Evolutionary conservation across 805 yeast species (phyloP).

Genomic region (Candida nonsorbophila): DNA sequence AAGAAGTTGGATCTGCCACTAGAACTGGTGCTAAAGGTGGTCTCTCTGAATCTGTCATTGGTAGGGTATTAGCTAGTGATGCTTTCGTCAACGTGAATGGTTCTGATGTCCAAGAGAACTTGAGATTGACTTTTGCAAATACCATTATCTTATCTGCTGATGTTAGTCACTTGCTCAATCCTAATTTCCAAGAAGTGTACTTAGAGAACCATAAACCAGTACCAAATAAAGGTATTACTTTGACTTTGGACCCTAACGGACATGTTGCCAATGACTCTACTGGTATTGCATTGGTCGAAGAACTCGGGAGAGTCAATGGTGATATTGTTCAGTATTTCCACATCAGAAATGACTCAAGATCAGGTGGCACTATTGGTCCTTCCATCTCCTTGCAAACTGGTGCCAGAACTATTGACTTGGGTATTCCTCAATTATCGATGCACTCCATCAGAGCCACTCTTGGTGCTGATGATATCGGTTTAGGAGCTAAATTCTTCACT

Average conservation of each 20-base stretch:
- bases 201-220: constrained; percentile 74
- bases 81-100: constrained; percentile 13
- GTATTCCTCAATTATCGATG: constrained; percentile 82
- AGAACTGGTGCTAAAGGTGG: constrained; percentile 84
- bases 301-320: constrained; percentile 59
- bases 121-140: constrained; percentile 56
- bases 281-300: constrained; percentile 65
- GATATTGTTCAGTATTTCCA: constrained; percentile 78
- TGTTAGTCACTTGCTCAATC: constrained; percentile 77
- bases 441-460: constrained; percentile 80
- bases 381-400: constrained; percentile 58
- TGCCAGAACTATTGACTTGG: constrained; percentile 73
- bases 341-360: constrained; percentile 76
- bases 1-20: constrained; percentile 77
- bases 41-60: constrained; percentile 57
- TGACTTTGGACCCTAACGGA: constrained; percentile 73
- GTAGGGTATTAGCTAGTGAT: constrained; percentile 42
- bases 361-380: constrained; percentile 90
- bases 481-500: constrained; percentile 66
- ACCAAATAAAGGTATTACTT: constrained; percentile 70
- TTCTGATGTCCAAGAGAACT: constrained; percentile 17
- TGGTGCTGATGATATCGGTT: constrained; percentile 72
- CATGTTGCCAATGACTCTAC: constrained; percentile 80
- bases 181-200: constrained; percentile 65
- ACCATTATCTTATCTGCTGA: constrained; percentile 79